phyloP scores from a whole-genome alignment of 495 filamentous ascomycete species.

The Lophiostoma macrostomum region DNA sequence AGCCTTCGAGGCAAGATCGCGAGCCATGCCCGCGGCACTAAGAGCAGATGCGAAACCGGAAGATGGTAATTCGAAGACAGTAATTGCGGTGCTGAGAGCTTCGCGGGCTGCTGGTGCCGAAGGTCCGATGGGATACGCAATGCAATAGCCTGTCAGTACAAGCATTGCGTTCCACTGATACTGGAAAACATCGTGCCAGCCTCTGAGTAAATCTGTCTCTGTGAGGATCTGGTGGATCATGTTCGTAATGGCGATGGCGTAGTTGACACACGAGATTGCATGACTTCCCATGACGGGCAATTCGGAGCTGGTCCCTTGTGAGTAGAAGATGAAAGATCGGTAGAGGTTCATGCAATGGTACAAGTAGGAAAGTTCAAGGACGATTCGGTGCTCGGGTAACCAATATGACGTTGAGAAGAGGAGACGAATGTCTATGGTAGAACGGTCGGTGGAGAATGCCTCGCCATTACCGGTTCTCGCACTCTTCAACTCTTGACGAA shows the following conservation, averaged over 20 bases:
- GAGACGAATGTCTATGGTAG: conserved; percentile 42
- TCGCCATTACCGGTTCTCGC: conserved; percentile 38
- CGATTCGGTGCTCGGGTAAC: conserved; percentile 51
- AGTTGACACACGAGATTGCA: conserved; percentile 43
- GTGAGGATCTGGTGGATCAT: conserved; percentile 51
- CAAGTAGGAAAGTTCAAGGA: conserved; percentile 54
- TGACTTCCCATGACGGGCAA: conserved; percentile 35
- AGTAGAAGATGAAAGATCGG: conserved; percentile 50
- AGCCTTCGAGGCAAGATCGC: conserved; percentile 36
- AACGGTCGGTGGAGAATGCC: conserved; percentile 46
- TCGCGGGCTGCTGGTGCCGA: conserved; percentile 38
- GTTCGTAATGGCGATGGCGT: conserved; percentile 50
- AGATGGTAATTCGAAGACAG: conserved; percentile 49
- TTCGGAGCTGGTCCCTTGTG: conserved; percentile 8
- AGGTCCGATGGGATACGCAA: conserved; percentile 43
- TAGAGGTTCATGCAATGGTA: conserved; percentile 45
- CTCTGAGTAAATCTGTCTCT: conserved; percentile 45
- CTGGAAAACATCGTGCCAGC: conserved; percentile 52
- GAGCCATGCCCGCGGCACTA: conserved; percentile 45
- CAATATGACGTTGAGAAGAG: conserved; percentile 44
- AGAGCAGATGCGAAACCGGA: conserved; percentile 44
- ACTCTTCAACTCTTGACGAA: conserved; percentile 45
- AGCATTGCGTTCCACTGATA: conserved; percentile 55
- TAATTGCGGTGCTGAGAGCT: conserved; percentile 43
- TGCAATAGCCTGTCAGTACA: conserved; percentile 49